These are phyloP conservation scores for Sherardia arvensis DNA, from an alignment of 257 asterid species.

Conservation along the genomic window DNA sequence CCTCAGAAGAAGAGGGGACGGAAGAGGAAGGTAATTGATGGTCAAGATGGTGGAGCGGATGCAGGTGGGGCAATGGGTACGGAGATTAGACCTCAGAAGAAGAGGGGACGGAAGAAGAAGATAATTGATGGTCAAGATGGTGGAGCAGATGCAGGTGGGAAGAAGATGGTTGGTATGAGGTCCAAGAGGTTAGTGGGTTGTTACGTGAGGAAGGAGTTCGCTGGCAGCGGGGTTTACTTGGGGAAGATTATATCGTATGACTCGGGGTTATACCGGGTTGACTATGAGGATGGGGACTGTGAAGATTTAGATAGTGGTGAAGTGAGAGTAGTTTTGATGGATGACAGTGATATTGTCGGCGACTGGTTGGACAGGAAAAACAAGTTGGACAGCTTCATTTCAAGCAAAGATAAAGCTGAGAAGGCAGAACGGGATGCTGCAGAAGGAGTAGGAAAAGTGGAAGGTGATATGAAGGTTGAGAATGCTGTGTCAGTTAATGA, in stretches of 20 bases:
- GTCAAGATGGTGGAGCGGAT: conserved; percentile 26
- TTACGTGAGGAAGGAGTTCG: conserved; percentile 60
- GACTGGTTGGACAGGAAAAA: conserved; percentile 51
- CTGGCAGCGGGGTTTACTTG: conserved; percentile 47
- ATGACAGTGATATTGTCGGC: conserved; percentile 41
- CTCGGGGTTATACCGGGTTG: conserved; percentile 57
- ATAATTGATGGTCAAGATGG: conserved; percentile 32
- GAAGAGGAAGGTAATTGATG: conserved; percentile 54
- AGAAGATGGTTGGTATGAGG: conserved; percentile 32
- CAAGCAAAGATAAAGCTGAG: conserved; percentile 22
- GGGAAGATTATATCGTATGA: conserved; percentile 51
- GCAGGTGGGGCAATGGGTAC: conserved; percentile 39
- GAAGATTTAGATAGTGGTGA: conserved; percentile 61
- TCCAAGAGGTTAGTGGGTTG: conserved; percentile 45
- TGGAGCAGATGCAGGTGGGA: conserved; percentile 33
- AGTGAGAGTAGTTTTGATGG: conserved; percentile 36
- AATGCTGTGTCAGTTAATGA: conserved; percentile 9
- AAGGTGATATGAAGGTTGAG: conserved; percentile 5
- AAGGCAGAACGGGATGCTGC: conserved; percentile 12
- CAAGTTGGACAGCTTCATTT: conserved; percentile 33
- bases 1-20: conserved; percentile 45
- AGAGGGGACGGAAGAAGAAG: conserved; percentile 69
- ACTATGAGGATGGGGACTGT: conserved; percentile 69
- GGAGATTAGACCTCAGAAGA: conserved; percentile 26
- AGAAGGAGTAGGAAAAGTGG: conserved; percentile 9